phyloP scores from a whole-genome alignment of 108 stramenopile genomes.

The Thalassiosira profunda region DNA sequence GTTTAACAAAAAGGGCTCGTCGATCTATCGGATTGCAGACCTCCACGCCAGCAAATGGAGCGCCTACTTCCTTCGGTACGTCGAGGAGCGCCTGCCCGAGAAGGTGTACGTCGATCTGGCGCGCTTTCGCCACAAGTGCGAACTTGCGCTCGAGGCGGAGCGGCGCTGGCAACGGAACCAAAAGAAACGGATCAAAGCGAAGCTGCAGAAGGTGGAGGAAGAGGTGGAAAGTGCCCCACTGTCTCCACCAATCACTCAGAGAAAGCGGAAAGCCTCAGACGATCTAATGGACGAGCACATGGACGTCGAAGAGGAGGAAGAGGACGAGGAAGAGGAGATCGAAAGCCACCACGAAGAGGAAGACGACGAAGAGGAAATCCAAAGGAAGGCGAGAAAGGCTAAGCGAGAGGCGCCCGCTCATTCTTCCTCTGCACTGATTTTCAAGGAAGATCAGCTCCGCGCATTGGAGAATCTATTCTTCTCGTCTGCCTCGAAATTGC shows the following conservation, averaged over 20 bases:
- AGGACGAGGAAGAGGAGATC: conserved; percentile 1
- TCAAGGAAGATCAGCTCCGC: conserved; percentile 31
- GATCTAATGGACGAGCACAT: conserved; percentile 4
- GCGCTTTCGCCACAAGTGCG: conserved; percentile 13
- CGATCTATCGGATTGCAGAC: conserved; percentile 26
- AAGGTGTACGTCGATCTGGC: conserved; percentile 7
- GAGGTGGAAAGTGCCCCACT: too few relatives aligned
- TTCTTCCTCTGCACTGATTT: conserved; percentile 32
- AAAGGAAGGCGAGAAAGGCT: conserved; percentile 13
- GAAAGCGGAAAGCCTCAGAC: background rate
- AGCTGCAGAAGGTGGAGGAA: too few relatives aligned
- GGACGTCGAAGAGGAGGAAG: background rate
- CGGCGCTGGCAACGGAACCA: background rate
- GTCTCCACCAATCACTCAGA: too few relatives aligned
- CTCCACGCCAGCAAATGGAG: conserved; percentile 40
- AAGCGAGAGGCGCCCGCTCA: conserved; percentile 12
- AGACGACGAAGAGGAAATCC: background rate
- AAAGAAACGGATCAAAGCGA: too few relatives aligned
- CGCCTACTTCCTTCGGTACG: conserved; percentile 33
- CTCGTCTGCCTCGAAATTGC: conserved; percentile 18
- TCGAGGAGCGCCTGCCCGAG: conserved; percentile 18
- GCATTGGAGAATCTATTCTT: conserved; percentile 37
- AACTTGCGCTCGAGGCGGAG: conserved; percentile 5
- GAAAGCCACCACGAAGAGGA: background rate
- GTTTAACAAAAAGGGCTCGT: conserved; percentile 28